These are phyloP conservation scores for Metschnikowia hibisci DNA, from an alignment of 805 yeast species.

Conservation along the genomic window DNA sequence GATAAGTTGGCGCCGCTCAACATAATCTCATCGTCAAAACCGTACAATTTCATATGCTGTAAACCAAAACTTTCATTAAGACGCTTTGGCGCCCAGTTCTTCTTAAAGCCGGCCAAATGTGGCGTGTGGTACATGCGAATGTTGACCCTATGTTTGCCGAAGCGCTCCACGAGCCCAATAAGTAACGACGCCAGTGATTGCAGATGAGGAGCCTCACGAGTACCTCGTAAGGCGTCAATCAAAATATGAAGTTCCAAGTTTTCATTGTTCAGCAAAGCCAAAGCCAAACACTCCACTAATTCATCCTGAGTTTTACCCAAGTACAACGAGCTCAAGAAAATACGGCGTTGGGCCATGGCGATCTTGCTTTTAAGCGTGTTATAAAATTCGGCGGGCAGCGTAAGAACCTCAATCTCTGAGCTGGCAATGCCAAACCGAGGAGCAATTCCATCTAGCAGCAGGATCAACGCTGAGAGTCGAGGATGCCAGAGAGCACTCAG, in stretches of 20 bases:
- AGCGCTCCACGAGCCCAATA: constrained; percentile 58
- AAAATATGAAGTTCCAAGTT: constrained; percentile 66
- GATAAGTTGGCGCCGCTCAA: constrained; percentile 91
- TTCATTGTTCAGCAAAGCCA: constrained; percentile 57
- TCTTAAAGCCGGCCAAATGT: constrained; percentile 63
- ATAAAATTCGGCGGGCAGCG: constrained; percentile 73
- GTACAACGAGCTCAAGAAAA: constrained; percentile 82
- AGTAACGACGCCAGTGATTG: constrained; percentile 71
- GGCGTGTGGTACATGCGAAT: constrained; percentile 90
- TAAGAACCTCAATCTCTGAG: constrained; percentile 58
- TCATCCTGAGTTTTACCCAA: constrained; percentile 82
- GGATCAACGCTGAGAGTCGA: constrained; percentile 38
- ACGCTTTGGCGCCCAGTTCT: constrained; percentile 68
- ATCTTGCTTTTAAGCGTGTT: constrained; percentile 59
- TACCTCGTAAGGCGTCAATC: constrained; percentile 86
- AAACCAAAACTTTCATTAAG: constrained; percentile 89
- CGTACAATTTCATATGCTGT: constrained; percentile 97
- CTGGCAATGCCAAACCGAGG: constrained; percentile 61
- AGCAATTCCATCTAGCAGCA: constrained; percentile 58
- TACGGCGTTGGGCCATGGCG: constrained; percentile 52
- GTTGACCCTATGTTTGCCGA: constrained; percentile 66
- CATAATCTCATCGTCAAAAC: constrained; percentile 86
- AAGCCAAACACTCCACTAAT: constrained; percentile 56
- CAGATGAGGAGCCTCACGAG: constrained; percentile 80
- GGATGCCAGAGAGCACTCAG: constrained; percentile 38